phyloP scores from a whole-genome alignment of 495 filamentous ascomycete genomes.

The Penicillium silybi region DNA sequence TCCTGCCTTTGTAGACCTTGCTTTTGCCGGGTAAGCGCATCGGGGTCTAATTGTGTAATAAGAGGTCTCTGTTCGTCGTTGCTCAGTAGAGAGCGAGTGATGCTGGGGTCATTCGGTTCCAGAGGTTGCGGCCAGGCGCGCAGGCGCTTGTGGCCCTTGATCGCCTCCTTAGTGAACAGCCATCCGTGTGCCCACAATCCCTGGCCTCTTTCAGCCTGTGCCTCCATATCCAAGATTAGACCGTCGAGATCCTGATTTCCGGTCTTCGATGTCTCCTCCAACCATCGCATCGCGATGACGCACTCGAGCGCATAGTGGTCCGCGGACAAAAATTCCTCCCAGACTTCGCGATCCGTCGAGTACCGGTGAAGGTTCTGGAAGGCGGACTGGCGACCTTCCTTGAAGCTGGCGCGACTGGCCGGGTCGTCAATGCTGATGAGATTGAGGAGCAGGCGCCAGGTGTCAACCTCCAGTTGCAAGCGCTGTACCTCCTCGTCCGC shows the following conservation, averaged over 20 bases:
- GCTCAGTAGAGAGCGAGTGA: constrained; percentile 52
- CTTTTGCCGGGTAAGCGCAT: constrained; percentile 75
- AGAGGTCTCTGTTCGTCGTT: constrained; percentile 58
- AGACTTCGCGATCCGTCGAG: constrained; percentile 58
- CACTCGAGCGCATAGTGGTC: constrained; percentile 70
- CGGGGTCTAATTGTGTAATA: constrained; percentile 91
- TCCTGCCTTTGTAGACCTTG: constrained; percentile 73
- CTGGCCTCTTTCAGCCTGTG: constrained; percentile 57
- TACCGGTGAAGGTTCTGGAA: constrained; percentile 52
- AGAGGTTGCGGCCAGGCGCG: constrained; percentile 59
- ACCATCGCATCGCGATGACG: constrained; percentile 73
- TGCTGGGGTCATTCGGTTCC: constrained; percentile 54
- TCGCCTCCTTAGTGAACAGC: constrained; percentile 83
- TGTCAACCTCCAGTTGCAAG: constrained; percentile 73
- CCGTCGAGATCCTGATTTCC: constrained; percentile 66
- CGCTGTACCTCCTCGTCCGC: constrained; percentile 56
- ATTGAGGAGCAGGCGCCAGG: constrained; percentile 78
- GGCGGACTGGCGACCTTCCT: constrained; percentile 36
- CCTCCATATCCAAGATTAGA: constrained; percentile 65
- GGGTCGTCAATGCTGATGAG: constrained; percentile 53
- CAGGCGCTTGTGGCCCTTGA: constrained; percentile 85
- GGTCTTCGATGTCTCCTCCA: constrained; percentile 65
- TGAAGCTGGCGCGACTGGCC: constrained; percentile 25
- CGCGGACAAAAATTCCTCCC: constrained; percentile 60
- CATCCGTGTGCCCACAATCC: constrained; percentile 76